Evolutionary conservation across 495 filamentous ascomycete species (phyloP).

Genomic region (Pseudevernia furfuracea): DNA sequence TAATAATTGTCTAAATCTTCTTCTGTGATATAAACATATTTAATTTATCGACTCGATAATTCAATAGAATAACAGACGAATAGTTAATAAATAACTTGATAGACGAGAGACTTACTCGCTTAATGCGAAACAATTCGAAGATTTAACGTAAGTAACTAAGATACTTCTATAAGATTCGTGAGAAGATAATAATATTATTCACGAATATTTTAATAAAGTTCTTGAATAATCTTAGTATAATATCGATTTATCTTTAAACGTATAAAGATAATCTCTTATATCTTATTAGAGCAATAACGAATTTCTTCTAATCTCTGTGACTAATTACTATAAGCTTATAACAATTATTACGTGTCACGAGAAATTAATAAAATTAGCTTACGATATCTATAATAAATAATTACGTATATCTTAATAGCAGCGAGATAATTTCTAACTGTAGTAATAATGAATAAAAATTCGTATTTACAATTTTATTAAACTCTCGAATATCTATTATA

Average conservation of each 20-base stretch:
- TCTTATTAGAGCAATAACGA: conserved; percentile 3
- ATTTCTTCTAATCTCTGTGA: conserved; percentile 10
- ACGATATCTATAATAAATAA: conserved; percentile 3
- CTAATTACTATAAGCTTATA: conserved; percentile 13
- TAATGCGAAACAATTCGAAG: neutral
- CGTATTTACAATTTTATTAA: conserved; percentile 12
- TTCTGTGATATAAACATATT: neutral
- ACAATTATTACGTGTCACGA: neutral
- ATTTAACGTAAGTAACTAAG: neutral
- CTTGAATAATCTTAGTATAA: neutral
- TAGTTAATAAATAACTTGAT: conserved; percentile 15
- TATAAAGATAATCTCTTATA: conserved; percentile 6
- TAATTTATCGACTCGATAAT: neutral
- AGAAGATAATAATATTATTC: conserved; percentile 14
- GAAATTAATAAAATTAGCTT: conserved; percentile 14
- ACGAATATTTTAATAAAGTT: conserved; percentile 6
- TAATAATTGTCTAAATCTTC: conserved; percentile 7
- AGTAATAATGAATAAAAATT: conserved; percentile 9
- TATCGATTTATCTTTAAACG: neutral
- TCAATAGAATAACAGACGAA: neutral
- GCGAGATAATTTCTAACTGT: conserved; percentile 4
- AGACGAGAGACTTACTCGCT: neutral
- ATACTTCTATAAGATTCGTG: neutral
- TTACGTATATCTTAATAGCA: neutral
- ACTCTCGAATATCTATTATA: conserved; percentile 7